Conservation (phyloP, 345 rosid species). For the Capsella bursapastoris region DNA sequence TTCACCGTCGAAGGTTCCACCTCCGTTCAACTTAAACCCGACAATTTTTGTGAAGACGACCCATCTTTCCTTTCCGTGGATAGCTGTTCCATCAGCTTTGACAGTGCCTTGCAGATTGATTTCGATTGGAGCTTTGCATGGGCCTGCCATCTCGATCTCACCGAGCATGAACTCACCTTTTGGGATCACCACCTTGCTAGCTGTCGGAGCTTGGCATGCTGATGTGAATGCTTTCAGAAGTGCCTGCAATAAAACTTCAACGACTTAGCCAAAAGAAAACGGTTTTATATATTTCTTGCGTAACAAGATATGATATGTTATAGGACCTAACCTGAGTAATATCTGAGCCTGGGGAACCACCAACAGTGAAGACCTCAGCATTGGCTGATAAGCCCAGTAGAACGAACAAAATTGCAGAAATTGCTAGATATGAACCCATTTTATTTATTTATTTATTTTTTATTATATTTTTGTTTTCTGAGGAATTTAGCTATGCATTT, state of each 20-base stretch:
- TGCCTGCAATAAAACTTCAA: conserved; percentile 10
- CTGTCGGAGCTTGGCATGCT: conserved; percentile 34
- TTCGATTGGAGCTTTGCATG: conserved; percentile 45
- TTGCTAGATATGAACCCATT: conserved; percentile 33
- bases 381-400: conserved; percentile 41
- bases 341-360: conserved; percentile 31
- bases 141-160: conserved; percentile 35
- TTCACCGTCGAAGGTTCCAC: conserved; percentile 45
- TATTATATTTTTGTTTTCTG: neutral
- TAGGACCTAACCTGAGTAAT: conserved; percentile 35
- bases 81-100: conserved; percentile 30
- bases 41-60: conserved; percentile 33
- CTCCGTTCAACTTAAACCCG: conserved; percentile 41
- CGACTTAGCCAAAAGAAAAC: neutral
- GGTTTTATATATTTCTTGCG: conserved; percentile 31
- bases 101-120: conserved; percentile 35
- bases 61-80: conserved; percentile 26
- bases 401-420: conserved; percentile 9
- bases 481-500: neutral
- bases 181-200: conserved; percentile 42
- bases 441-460: conserved; percentile 14
- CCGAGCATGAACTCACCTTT: conserved; percentile 43
- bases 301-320: conserved; percentile 7
- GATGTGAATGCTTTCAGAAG: conserved; percentile 38
- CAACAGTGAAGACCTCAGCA: conserved; percentile 33